These are phyloP conservation scores for Salix dunnii DNA, from an alignment of 345 rosid species.

Conservation along the genomic window DNA sequence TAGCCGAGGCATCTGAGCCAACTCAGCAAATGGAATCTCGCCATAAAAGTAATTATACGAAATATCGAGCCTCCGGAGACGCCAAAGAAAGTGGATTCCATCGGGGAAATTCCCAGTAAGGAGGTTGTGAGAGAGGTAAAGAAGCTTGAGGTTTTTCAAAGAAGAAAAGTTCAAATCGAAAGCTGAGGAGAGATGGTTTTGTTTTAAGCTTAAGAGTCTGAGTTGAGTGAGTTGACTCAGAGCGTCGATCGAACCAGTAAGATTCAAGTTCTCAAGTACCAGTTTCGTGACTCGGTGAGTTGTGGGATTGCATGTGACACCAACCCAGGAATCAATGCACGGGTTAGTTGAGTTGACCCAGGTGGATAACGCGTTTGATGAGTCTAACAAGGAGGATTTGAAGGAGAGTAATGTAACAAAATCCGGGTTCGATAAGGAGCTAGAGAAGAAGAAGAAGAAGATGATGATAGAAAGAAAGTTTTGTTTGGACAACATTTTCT, in stretches of 20 bases:
- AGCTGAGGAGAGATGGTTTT: slow-evolving; percentile 30
- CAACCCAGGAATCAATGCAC: slow-evolving; percentile 34
- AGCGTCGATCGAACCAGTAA: slow-evolving; percentile 22
- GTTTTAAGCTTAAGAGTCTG: slow-evolving; percentile 39
- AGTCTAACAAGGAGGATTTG: slow-evolving; percentile 6
- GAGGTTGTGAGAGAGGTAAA: slow-evolving; percentile 40
- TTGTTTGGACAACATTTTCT: not conserved
- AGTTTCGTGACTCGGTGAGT: slow-evolving; percentile 36
- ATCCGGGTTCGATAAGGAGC: slow-evolving; percentile 12
- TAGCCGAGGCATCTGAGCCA: slow-evolving; percentile 24
- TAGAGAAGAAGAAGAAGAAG: slow-evolving; percentile 3
- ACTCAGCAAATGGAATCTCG: slow-evolving; percentile 27
- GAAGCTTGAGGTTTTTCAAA: slow-evolving; percentile 30
- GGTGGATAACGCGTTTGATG: slow-evolving; percentile 19
- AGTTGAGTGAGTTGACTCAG: slow-evolving; percentile 31
- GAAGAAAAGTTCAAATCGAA: slow-evolving; percentile 20
- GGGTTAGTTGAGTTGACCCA: slow-evolving; percentile 33
- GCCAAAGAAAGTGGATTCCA: slow-evolving; percentile 25
- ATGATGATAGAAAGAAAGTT: not conserved
- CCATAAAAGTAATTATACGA: slow-evolving; percentile 38
- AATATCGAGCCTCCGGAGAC: slow-evolving; percentile 38
- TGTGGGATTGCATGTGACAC: slow-evolving; percentile 34
- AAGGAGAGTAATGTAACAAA: not conserved
- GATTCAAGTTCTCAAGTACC: slow-evolving; percentile 32
- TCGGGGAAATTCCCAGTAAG: slow-evolving; percentile 32